Conservation (phyloP, 192 early-diverging fungal species). For the Coemansia sp. region DNA sequence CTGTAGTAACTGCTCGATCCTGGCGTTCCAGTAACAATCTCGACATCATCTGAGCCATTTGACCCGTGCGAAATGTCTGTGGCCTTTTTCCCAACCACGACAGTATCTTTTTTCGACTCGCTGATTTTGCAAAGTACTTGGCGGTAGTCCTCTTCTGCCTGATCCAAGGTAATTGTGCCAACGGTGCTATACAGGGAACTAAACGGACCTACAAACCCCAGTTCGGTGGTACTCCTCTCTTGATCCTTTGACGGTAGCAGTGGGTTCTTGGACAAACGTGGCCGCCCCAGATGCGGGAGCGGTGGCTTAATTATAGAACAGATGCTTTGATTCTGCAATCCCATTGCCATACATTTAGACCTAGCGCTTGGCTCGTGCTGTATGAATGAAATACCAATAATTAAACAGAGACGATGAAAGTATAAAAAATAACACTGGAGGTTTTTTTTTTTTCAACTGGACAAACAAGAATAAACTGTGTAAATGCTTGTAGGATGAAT, state of each 20-base stretch:
- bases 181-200: slow-evolving; percentile 40
- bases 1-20: slow-evolving; percentile 31
- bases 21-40: slow-evolving; percentile 16
- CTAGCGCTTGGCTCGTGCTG: neutral
- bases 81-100: slow-evolving; percentile 24
- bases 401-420: neutral
- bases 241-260: slow-evolving; percentile 42
- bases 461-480: neutral
- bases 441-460: neutral
- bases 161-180: slow-evolving; percentile 42
- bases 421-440: neutral
- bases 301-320: slow-evolving; percentile 11
- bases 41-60: slow-evolving; percentile 15
- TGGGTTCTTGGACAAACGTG: slow-evolving; percentile 29
- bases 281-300: slow-evolving; percentile 28
- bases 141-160: slow-evolving; percentile 43
- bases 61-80: slow-evolving; percentile 15
- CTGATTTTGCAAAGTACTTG: slow-evolving; percentile 33
- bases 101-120: slow-evolving; percentile 16
- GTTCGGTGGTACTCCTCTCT: slow-evolving; percentile 8
- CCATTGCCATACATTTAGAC: neutral
- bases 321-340: neutral
- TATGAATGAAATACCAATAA: neutral
- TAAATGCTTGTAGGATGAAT: neutral
- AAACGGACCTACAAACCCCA: slow-evolving; percentile 32